Evolutionary conservation across 768 basidiomycete genomes (phyloP), one percentile per base, ranked within the genome.

Genomic region (Cyclocybe cylindracea): DNA sequence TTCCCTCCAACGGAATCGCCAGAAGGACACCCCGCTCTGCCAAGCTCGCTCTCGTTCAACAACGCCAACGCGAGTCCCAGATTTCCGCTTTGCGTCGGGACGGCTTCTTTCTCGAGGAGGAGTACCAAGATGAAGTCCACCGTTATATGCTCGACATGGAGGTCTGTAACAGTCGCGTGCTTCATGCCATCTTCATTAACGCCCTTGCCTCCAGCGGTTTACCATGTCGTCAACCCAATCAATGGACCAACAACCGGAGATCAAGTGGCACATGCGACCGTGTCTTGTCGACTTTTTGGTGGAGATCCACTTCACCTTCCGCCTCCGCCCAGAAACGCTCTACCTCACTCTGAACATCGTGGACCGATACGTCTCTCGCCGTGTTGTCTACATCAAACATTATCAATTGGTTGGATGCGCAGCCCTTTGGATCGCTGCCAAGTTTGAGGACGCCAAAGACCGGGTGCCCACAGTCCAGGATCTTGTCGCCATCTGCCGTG

Each of bases 181-280:
- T 11, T 51, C 40, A 48, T 51, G n/a, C 45, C 45, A 44, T 44
- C 36, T 65, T 49, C 58, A 54, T 41, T 60, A 49, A 56, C 54
- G 54, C 52, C 54, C 47, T 45, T 29, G 55, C 44, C 33, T 53
- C 37, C 55, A 95, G 94, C 82, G 79, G 51, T 83, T 70, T 62
- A 98, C 96, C 35, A 89, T 91, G 83, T 90, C 90, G 29, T 94
- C 89, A n/a, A 85, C 87, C 35, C 83, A 94, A 57, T 93, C 94
- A 45, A 99, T 99, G 92, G 97, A 99, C 69, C 93, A 95, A 74
- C 97, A 99, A 67, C 96, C 97, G 33, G 97, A 99, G 72, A 94
- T 99, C 65, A 82, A 89, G 62, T 98, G 97, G 97, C 92, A 95
- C 72, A 99, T 99, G 97, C 92, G 97, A 35, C 93, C 93, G 33